These are phyloP conservation scores for Colletotrichum endophyticum DNA, from an alignment of 2,329 filamentous ascomycete genomes.

Conservation along the genomic window DNA sequence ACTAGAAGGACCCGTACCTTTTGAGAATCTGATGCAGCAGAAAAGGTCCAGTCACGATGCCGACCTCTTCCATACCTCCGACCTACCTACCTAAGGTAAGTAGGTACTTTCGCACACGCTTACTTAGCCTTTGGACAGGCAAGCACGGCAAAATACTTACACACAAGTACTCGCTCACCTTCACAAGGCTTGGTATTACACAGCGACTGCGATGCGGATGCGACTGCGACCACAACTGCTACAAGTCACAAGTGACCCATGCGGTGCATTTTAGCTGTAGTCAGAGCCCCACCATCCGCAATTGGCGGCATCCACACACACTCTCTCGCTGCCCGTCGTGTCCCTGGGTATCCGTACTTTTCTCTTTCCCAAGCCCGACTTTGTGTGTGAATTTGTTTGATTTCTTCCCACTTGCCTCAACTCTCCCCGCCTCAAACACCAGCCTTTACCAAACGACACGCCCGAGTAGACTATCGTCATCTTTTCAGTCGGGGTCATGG, in stretches of 20 bases:
- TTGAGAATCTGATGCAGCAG: not conserved
- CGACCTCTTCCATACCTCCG: not conserved
- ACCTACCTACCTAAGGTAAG: not conserved
- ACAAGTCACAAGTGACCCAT: not conserved
- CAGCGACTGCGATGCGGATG: not conserved
- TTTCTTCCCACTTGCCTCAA: conserved; percentile 10
- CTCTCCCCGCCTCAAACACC: not conserved
- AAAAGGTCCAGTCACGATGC: not conserved
- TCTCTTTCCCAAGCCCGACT: conserved; percentile 11
- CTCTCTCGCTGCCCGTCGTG: not conserved
- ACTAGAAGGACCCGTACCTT: not conserved
- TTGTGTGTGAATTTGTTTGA: conserved; percentile 12
- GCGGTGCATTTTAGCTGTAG: not conserved
- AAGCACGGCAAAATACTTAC: not conserved
- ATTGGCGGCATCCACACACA: conserved; percentile 17
- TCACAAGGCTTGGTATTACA: not conserved
- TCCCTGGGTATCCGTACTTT: conserved; percentile 18
- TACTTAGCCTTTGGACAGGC: not conserved
- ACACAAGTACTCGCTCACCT: not conserved
- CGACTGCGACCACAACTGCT: not conserved
- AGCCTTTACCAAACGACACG: not conserved
- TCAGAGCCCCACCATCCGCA: conserved; percentile 22
- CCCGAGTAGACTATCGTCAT: not conserved
- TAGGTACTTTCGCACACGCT: not conserved
- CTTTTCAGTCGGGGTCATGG: not conserved